phyloP scores from a whole-genome alignment of 2,329 filamentous ascomycete genomes.

The Sclerotinia sclerotiorum region DNA sequence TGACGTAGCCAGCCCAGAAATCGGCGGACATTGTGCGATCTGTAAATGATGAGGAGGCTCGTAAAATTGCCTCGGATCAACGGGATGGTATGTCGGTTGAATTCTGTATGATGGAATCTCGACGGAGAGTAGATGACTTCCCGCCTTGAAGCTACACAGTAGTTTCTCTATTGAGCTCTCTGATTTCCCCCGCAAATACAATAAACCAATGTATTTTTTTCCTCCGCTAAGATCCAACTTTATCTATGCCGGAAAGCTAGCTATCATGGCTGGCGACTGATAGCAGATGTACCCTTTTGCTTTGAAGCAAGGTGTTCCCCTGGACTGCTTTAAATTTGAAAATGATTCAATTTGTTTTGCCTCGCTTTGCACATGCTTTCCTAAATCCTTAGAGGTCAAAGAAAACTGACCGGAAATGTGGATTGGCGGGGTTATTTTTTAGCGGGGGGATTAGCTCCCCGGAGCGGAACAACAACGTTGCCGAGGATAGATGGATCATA shows the following conservation, averaged over 20 bases:
- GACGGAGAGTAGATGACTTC: neutral
- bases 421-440: neutral
- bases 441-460: neutral
- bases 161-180: neutral
- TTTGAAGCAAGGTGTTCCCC: no score
- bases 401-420: neutral
- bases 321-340: neutral
- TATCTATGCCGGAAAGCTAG: neutral
- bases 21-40: conserved; percentile 53
- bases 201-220: neutral
- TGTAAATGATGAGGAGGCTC: neutral
- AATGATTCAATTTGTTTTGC: neutral
- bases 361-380: neutral
- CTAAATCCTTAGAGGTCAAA: neutral
- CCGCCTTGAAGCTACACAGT: neutral
- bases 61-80: neutral
- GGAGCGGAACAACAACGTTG: neutral
- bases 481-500: neutral
- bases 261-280: neutral
- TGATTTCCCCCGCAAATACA: neutral
- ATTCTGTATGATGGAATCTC: neutral
- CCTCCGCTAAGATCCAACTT: neutral
- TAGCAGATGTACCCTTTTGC: neutral
- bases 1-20: conserved; percentile 91
- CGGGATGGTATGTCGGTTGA: neutral